Evolutionary conservation across 2,329 filamentous ascomycete genomes (phyloP).

Genomic region (Aureobasidium leucospermi): DNA sequence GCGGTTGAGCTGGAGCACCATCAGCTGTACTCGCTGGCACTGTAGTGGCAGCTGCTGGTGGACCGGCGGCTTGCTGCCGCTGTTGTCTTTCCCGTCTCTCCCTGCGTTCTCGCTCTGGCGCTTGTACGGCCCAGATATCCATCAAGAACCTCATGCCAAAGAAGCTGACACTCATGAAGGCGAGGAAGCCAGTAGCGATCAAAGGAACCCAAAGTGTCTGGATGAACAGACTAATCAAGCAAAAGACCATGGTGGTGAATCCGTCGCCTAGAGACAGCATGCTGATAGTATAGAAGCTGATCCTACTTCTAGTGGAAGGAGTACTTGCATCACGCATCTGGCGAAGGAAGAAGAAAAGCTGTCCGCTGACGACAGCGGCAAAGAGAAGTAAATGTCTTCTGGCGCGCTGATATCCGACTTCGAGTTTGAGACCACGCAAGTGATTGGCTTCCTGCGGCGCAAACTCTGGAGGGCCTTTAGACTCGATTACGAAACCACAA

Average conservation of each 20-base stretch:
- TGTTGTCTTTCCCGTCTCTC: conserved; percentile 27
- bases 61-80: conserved; percentile 11
- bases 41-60: conserved; percentile 9
- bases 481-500: conserved; percentile 58
- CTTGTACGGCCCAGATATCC: conserved; percentile 60
- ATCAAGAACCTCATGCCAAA: conserved; percentile 59
- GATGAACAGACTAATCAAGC: conserved; percentile 49
- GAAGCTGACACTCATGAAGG: conserved; percentile 53
- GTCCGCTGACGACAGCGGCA: conserved; percentile 41
- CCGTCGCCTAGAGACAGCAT: conserved; percentile 56
- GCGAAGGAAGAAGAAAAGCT: conserved; percentile 50
- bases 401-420: conserved; percentile 41
- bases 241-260: conserved; percentile 47
- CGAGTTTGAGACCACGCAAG: conserved; percentile 50
- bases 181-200: conserved; percentile 50
- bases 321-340: conserved; percentile 60
- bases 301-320: conserved; percentile 55
- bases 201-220: conserved; percentile 49
- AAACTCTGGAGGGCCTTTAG: conserved; percentile 50
- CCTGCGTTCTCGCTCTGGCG: conserved; percentile 38
- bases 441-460: conserved; percentile 45
- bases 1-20: conserved; percentile 18
- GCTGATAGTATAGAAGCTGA: conserved; percentile 58
- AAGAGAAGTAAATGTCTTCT: conserved; percentile 48
- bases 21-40: not conserved